These are phyloP conservation scores for Colletotrichum lentis DNA, from an alignment of 2,329 filamentous ascomycete species.

Conservation along the genomic window DNA sequence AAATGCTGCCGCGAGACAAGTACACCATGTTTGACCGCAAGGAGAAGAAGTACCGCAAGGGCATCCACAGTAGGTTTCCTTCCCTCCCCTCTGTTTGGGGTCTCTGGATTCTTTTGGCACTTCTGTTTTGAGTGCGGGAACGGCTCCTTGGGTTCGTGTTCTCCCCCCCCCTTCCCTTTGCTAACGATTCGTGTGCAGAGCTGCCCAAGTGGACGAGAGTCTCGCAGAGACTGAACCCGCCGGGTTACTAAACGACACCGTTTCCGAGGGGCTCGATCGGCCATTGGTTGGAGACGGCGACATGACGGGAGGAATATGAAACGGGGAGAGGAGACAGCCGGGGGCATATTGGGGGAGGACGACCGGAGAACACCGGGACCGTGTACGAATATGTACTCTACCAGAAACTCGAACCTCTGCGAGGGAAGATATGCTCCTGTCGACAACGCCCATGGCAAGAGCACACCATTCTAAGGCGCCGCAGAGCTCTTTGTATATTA, in stretches of 20 bases:
- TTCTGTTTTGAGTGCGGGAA: not conserved
- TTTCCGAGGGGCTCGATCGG: not conserved
- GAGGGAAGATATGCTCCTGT: not conserved
- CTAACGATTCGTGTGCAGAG: slow-evolving; percentile 59
- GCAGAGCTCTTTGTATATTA: slow-evolving; percentile 28
- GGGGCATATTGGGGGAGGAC: not conserved
- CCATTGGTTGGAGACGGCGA: not conserved
- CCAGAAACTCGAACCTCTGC: not conserved
- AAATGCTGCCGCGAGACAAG: slow-evolving; percentile 97
- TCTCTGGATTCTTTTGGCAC: not conserved
- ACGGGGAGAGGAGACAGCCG: too few relatives aligned
- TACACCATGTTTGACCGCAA: slow-evolving; percentile 98
- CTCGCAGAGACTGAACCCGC: slow-evolving; percentile 91
- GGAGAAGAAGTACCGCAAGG: slow-evolving; percentile 94
- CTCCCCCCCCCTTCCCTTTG: not conserved
- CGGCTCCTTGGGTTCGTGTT: not conserved
- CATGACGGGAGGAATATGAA: too few relatives aligned
- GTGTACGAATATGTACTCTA: slow-evolving; percentile 21
- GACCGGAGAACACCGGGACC: not conserved
- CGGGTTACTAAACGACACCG: slow-evolving; percentile 77
- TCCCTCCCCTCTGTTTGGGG: slow-evolving; percentile 9
- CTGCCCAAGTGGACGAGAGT: slow-evolving; percentile 94
- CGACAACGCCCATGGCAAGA: not conserved
- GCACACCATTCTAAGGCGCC: slow-evolving; percentile 1
- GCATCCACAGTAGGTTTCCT: slow-evolving; percentile 86